These are phyloP conservation scores for Quercus alba DNA, from an alignment of 306 rosid species.

Conservation along the genomic window DNA sequence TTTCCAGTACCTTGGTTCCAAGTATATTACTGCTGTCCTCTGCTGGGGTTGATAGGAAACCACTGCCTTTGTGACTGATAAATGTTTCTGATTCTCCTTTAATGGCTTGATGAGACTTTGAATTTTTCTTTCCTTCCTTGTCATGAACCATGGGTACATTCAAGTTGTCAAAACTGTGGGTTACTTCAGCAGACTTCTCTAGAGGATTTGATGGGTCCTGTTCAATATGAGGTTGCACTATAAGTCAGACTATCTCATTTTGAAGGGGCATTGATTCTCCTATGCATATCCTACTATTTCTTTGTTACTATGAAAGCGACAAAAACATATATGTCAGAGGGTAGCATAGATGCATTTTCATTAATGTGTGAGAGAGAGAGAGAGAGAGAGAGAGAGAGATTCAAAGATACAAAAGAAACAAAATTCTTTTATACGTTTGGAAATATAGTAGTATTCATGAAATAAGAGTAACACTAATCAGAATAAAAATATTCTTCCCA, in stretches of 20 bases:
- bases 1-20: not conserved
- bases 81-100: slow-evolving; percentile 1
- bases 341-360: not conserved
- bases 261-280: not conserved
- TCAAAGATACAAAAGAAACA: not conserved
- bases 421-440: not conserved
- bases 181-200: slow-evolving; percentile 7
- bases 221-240: slow-evolving; percentile 4
- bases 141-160: not conserved
- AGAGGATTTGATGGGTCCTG: slow-evolving; percentile 20
- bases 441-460: not conserved
- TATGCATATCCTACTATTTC: not conserved
- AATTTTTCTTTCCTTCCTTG: not conserved
- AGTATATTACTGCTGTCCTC: slow-evolving; percentile 7
- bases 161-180: not conserved
- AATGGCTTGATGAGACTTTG: slow-evolving; percentile 1
- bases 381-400: not conserved
- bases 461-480: not conserved
- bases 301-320: not conserved
- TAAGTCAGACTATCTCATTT: not conserved
- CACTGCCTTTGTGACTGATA: not conserved
- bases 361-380: not conserved
- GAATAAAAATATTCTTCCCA: not conserved
- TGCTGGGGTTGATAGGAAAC: not conserved
- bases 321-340: too few relatives aligned